phyloP scores from a whole-genome alignment of 495 filamentous ascomycete species.

The Penicillium waksmanii region DNA sequence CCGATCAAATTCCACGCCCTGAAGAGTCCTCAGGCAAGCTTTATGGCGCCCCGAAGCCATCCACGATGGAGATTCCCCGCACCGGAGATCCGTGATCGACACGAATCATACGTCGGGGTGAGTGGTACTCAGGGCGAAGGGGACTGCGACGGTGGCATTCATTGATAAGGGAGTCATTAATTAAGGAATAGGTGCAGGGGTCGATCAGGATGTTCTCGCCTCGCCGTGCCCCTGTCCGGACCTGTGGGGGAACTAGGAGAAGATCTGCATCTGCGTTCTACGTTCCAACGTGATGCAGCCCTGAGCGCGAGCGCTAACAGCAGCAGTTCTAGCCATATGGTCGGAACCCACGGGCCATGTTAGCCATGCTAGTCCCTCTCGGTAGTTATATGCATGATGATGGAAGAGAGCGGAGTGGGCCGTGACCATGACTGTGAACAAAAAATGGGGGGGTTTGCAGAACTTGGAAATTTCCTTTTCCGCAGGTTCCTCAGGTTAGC shows the following conservation, averaged over 20 bases:
- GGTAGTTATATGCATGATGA: slow-evolving; percentile 3
- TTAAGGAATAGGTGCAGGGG: not conserved
- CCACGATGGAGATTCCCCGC: slow-evolving; percentile 20
- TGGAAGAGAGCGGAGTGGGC: not conserved
- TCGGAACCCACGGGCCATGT: not conserved
- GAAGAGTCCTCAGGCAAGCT: not conserved
- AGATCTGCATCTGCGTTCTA: not conserved
- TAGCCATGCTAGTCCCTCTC: not conserved
- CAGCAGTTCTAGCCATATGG: not conserved
- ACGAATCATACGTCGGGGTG: slow-evolving; percentile 21
- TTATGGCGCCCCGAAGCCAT: slow-evolving; percentile 1
- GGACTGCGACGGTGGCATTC: slow-evolving; percentile 23
- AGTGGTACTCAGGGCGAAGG: slow-evolving; percentile 9
- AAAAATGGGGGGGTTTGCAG: not conserved
- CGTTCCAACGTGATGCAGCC: not conserved
- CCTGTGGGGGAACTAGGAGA: no score
- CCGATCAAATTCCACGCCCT: not conserved
- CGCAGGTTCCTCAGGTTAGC: not conserved
- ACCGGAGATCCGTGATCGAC: slow-evolving; percentile 19
- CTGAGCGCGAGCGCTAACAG: not conserved
- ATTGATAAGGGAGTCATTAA: slow-evolving; percentile 9
- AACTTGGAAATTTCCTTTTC: not conserved
- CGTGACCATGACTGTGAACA: not conserved
- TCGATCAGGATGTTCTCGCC: slow-evolving; percentile 3
- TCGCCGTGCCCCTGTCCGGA: not conserved